These are phyloP conservation scores for Globisporangium paddicum DNA, from an alignment of 352 stramenopile genomes.

Conservation along the genomic window DNA sequence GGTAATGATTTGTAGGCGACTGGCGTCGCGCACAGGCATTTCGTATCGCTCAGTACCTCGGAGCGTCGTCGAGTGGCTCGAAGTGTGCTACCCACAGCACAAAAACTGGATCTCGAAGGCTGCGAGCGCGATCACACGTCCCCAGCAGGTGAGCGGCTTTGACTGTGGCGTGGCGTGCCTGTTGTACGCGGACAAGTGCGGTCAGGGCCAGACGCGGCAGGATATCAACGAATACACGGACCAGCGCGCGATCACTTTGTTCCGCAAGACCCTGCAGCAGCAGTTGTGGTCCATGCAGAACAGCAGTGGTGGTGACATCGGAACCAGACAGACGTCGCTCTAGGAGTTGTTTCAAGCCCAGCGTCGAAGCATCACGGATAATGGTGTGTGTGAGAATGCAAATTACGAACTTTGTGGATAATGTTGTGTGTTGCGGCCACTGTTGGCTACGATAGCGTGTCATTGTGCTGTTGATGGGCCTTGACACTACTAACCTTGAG, in stretches of 20 bases:
- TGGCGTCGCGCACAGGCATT: constrained; percentile 51
- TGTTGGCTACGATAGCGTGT: neutral
- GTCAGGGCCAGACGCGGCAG: constrained; percentile 45
- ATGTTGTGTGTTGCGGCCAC: neutral
- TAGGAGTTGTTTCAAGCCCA: neutral
- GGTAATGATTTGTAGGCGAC: constrained; percentile 18
- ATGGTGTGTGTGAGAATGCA: neutral
- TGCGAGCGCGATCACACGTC: constrained; percentile 74
- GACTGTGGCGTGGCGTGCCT: constrained; percentile 87
- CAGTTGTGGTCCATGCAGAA: constrained; percentile 22
- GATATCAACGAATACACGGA: constrained; percentile 61
- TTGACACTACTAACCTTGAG: neutral
- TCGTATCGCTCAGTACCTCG: constrained; percentile 76
- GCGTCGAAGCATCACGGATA: neutral
- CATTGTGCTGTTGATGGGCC: neutral
- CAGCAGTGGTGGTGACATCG: constrained; percentile 3
- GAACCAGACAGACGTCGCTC: neutral
- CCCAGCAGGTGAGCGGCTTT: constrained; percentile 86
- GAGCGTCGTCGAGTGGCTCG: constrained; percentile 79
- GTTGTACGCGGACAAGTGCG: constrained; percentile 86
- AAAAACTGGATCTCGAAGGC: constrained; percentile 48
- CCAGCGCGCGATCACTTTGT: constrained; percentile 68
- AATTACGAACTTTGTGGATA: neutral
- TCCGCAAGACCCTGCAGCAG: constrained; percentile 46
- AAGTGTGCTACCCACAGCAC: constrained; percentile 65